Conservation (phyloP, 1,284 basidiomycete species). For the Paramarasmius palmivorus region DNA sequence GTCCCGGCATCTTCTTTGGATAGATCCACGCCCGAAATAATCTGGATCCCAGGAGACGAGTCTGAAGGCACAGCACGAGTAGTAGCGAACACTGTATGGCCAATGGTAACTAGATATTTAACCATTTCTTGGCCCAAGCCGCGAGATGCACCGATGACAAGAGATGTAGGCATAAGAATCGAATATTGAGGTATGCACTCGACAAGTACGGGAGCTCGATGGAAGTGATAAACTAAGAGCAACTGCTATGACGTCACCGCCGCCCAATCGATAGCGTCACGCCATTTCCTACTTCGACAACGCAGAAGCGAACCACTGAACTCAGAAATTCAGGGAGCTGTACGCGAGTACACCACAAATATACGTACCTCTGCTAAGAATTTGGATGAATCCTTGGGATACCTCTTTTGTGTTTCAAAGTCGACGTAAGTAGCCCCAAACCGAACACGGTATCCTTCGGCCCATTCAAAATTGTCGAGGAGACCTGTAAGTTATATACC, state of each 20-base stretch:
- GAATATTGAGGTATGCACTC: too few relatives aligned
- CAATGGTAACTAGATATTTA: conserved; percentile 24
- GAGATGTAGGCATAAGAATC: conserved; percentile 27
- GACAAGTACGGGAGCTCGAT: too few relatives aligned
- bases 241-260: too few relatives aligned
- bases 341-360: not conserved
- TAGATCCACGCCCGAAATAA: conserved; percentile 39
- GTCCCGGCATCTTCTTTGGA: conserved; percentile 32
- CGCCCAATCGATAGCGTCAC: too few relatives aligned
- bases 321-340: too few relatives aligned
- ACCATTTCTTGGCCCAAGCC: conserved; percentile 45
- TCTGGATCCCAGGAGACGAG: conserved; percentile 32
- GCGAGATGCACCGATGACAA: conserved; percentile 41
- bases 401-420: conserved; percentile 68
- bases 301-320: too few relatives aligned
- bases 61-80: conserved; percentile 27
- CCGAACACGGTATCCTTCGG: conserved; percentile 62
- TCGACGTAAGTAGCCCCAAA: conserved; percentile 70
- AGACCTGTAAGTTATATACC: conserved; percentile 42
- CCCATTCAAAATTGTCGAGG: conserved; percentile 80
- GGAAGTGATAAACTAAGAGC: too few relatives aligned
- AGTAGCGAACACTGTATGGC: conserved; percentile 37
- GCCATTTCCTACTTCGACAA: too few relatives aligned
- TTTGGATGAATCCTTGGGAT: conserved; percentile 66
- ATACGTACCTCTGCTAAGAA: conserved; percentile 45